phyloP scores from a whole-genome alignment of 495 filamentous ascomycete genomes.

The Penicillium mononematosum region DNA sequence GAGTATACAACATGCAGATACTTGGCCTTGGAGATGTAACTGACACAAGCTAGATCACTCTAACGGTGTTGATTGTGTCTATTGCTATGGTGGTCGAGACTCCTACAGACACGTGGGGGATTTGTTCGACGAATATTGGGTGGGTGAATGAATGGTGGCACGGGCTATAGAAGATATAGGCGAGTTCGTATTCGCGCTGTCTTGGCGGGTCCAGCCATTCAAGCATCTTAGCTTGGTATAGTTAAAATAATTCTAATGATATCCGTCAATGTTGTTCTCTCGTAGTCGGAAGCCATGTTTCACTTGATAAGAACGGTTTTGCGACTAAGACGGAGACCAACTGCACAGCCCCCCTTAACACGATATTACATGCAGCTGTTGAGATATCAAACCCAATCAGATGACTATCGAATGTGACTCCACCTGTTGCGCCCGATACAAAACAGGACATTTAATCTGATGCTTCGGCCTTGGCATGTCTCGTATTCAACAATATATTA shows the following conservation, averaged over 20 bases:
- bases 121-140: slow-evolving; percentile 12
- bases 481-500: too few species aligned
- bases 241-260: not conserved
- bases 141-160: not conserved
- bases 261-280: not conserved
- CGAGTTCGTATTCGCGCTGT: not conserved
- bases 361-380: not conserved
- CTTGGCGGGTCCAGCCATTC: not conserved
- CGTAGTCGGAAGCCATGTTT: not conserved
- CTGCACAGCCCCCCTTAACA: not conserved
- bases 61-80: slow-evolving; percentile 29
- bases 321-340: not conserved
- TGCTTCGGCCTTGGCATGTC: too few species aligned
- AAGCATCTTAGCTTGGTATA: not conserved
- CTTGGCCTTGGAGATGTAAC: not conserved
- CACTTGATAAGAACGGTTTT: not conserved
- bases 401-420: too few species aligned
- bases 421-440: too few species aligned
- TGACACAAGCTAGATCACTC: slow-evolving; percentile 23
- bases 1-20: slow-evolving; percentile 26
- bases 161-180: not conserved
- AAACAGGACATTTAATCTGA: too few species aligned
- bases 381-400: too few species aligned
- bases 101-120: slow-evolving; percentile 5
- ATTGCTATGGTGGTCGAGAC: slow-evolving; percentile 32